Conservation (phyloP, 164 flowering plant genomes). For the Sedum album region DNA sequence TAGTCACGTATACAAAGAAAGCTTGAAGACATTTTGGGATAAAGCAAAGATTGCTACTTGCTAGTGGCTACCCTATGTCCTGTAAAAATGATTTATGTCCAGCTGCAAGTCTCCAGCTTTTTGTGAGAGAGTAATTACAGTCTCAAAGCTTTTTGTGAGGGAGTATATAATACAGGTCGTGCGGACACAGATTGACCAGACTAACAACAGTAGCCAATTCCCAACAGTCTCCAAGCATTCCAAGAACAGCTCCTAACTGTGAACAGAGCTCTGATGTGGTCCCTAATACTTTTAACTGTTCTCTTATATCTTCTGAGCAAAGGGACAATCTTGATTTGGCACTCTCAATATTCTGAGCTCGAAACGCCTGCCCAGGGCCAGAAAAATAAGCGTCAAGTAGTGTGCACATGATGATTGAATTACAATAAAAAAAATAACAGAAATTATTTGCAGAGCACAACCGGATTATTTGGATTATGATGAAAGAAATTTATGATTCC, state of each 20-base stretch:
- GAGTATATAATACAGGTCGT: too few species aligned
- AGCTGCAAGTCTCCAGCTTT: neutral
- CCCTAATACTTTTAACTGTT: constrained; percentile 56
- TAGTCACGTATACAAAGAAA: neutral
- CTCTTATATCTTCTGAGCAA: constrained; percentile 79
- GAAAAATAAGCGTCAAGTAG: neutral
- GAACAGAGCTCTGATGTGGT: constrained; percentile 78
- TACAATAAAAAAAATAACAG: neutral
- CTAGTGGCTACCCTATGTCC: neutral
- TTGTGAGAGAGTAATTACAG: too few species aligned
- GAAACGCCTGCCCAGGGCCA: constrained; percentile 62
- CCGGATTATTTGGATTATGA: neutral
- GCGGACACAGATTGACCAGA: neutral
- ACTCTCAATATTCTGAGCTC: constrained; percentile 76
- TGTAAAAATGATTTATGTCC: neutral
- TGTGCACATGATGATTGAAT: neutral
- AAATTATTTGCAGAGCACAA: neutral
- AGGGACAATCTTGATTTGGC: constrained; percentile 84
- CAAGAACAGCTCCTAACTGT: constrained; percentile 94
- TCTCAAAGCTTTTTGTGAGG: too few species aligned
- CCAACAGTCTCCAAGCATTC: constrained; percentile 99
- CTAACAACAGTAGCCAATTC: neutral
- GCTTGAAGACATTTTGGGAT: neutral
- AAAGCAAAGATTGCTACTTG: neutral
- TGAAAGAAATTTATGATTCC: neutral